These are phyloP conservation scores for Penicillium sp. DNA, from an alignment of 2,329 filamentous ascomycete species.

Conservation along the genomic window DNA sequence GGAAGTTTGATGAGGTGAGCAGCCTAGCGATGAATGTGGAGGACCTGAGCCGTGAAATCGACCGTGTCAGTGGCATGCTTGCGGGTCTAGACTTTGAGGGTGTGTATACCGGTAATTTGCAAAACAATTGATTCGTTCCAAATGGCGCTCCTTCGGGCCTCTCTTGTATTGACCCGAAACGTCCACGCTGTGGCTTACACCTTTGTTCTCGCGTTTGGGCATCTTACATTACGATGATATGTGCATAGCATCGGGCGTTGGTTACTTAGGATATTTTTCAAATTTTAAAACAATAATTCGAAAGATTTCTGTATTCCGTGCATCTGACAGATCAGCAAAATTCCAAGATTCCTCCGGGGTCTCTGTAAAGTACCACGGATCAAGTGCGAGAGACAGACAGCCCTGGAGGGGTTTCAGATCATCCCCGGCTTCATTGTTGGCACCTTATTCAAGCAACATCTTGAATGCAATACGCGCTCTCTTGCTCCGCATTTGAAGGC, in stretches of 20 bases:
- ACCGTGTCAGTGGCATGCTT: conserved; percentile 65
- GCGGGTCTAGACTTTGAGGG: conserved; percentile 65
- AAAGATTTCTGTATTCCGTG: no score
- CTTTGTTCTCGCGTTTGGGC: conserved; percentile 18
- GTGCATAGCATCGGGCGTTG: conserved; percentile 34
- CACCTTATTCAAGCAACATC: no score
- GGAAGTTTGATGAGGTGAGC: conserved; percentile 83
- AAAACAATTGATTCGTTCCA: conserved; percentile 11
- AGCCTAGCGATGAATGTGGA: conserved; percentile 78
- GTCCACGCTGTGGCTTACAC: background rate
- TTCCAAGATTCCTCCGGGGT: no score
- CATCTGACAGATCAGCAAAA: no score
- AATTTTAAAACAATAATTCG: background rate
- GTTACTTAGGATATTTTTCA: conserved; percentile 12
- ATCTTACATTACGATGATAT: conserved; percentile 18
- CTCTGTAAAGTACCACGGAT: no score
- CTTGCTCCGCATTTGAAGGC: no score
- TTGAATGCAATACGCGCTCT: no score
- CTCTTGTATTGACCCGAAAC: conserved; percentile 3
- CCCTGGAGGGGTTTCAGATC: no score
- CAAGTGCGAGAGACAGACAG: no score
- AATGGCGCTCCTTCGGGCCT: background rate
- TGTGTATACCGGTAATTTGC: conserved; percentile 44
- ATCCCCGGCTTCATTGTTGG: no score
- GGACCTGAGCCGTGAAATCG: conserved; percentile 79